Conservation (phyloP, 2,329 filamentous ascomycete species). For the Calonectria ilicicola region DNA sequence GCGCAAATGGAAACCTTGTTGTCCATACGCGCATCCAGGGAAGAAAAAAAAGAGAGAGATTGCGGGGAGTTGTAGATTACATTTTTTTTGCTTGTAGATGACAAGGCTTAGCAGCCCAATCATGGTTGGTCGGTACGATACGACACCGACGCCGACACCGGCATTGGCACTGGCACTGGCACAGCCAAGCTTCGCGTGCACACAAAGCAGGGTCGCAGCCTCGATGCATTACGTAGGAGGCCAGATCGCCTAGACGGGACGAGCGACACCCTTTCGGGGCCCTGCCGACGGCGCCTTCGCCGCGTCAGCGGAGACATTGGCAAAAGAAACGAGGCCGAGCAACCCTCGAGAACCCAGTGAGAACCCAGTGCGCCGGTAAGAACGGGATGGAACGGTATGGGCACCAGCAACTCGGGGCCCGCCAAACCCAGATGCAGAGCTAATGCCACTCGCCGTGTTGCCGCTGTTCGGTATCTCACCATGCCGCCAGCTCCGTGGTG, state of each 20-base stretch:
- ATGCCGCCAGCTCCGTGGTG: background rate
- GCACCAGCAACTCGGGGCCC: background rate
- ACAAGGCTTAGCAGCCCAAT: background rate
- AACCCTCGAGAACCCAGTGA: constrained; percentile 5
- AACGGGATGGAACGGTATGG: constrained; percentile 4
- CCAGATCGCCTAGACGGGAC: background rate
- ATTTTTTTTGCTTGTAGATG: background rate
- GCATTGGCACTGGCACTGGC: background rate
- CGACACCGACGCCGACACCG: background rate
- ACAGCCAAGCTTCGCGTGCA: background rate
- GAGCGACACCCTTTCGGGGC: background rate
- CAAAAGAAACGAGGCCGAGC: constrained; percentile 4
- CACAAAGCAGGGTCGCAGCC: constrained; percentile 5
- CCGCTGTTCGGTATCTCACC: background rate
- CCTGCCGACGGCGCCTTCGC: background rate
- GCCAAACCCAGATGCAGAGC: constrained; percentile 1
- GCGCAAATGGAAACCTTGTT: background rate
- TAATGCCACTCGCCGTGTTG: background rate
- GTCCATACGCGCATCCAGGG: background rate
- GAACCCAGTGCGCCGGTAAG: constrained; percentile 7
- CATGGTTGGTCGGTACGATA: background rate
- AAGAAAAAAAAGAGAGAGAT: background rate
- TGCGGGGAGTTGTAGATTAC: background rate
- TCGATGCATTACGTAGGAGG: constrained; percentile 16
- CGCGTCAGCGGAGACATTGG: constrained; percentile 8